Evolutionary conservation across 2,329 filamentous ascomycete genomes (phyloP).

Genomic region (Ciborinia camelliae): DNA sequence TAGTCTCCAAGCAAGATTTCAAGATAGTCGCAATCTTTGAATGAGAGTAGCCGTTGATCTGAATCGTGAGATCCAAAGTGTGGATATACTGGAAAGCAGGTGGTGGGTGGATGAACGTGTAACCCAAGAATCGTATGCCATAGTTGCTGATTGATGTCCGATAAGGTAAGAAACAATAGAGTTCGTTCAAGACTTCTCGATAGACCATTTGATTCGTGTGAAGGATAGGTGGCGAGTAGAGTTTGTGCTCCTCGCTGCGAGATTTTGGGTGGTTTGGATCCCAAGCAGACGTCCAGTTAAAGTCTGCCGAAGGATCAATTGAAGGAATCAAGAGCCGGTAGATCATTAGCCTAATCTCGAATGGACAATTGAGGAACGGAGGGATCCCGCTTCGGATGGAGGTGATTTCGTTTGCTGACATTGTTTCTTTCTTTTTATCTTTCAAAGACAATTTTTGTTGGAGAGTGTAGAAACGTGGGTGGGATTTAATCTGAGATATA

Average conservation of each 20-base stretch:
- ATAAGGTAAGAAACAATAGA: conserved; percentile 19
- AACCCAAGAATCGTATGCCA: conserved; percentile 18
- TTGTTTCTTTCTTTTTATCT: conserved; percentile 1
- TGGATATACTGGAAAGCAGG: conserved; percentile 16
- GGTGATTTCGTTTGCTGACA: neutral
- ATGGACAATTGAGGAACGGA: conserved; percentile 17
- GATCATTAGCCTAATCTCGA: conserved; percentile 19
- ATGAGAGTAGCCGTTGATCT: conserved; percentile 20
- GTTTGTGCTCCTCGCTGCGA: conserved; percentile 13
- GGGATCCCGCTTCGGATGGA: conserved; percentile 7
- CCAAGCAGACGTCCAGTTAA: conserved; percentile 17
- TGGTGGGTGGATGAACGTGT: conserved; percentile 17
- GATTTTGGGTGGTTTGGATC: conserved; percentile 15
- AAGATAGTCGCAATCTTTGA: conserved; percentile 16
- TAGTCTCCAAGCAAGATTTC: conserved; percentile 15
- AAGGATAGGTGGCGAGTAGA: conserved; percentile 18
- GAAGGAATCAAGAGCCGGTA: conserved; percentile 17
- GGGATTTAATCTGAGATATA: conserved; percentile 7
- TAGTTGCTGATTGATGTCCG: conserved; percentile 16
- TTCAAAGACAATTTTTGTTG: neutral
- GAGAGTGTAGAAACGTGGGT: neutral
- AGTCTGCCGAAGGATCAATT: conserved; percentile 15
- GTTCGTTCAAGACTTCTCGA: conserved; percentile 19
- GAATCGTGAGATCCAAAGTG: conserved; percentile 18
- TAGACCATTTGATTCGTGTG: conserved; percentile 16